phyloP scores from a whole-genome alignment of 495 filamentous ascomycete genomes.

The Hyaloscypha finlandica region DNA sequence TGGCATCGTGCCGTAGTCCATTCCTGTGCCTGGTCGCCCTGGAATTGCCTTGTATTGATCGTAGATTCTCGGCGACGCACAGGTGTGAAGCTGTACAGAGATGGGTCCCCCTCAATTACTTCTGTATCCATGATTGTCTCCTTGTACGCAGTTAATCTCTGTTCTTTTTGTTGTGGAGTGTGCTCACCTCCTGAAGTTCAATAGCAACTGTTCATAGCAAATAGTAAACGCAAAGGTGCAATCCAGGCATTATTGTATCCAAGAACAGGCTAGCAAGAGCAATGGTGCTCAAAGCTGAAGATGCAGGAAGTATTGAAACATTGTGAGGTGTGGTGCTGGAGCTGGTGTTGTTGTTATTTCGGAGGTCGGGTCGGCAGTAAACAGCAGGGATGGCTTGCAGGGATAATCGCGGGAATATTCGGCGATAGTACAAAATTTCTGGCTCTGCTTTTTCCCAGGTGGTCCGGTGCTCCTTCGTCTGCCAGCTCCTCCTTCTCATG shows the following conservation, averaged over 20 bases:
- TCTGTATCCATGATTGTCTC: conserved; percentile 18
- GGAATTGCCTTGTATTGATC: conserved; percentile 16
- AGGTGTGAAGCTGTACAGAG: conserved; percentile 22
- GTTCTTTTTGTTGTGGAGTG: not conserved
- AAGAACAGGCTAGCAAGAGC: not conserved
- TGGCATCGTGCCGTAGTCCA: conserved; percentile 61
- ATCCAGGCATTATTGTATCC: not conserved
- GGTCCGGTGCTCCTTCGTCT: not conserved
- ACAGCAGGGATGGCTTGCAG: not conserved
- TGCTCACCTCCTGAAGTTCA: not conserved
- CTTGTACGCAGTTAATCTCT: not conserved
- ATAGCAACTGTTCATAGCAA: conserved; percentile 5
- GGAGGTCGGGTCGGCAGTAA: not conserved
- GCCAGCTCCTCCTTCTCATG: not conserved
- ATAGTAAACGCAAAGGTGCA: not conserved
- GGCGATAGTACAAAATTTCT: not conserved
- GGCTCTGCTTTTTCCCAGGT: not conserved
- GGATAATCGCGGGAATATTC: not conserved
- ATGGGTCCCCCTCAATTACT: not conserved
- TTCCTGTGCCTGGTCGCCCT: conserved; percentile 32
- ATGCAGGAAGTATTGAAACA: not conserved
- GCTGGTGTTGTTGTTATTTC: not conserved
- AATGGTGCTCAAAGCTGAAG: not conserved
- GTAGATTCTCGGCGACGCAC: conserved; percentile 23
- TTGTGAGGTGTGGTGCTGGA: not conserved